A percentile compares a stretch with the other conserved stretches of the same genome.
phyloP scores from a whole-genome alignment of 2,329 filamentous ascomycete genomes.

The Emydomyces testavorans region DNA sequence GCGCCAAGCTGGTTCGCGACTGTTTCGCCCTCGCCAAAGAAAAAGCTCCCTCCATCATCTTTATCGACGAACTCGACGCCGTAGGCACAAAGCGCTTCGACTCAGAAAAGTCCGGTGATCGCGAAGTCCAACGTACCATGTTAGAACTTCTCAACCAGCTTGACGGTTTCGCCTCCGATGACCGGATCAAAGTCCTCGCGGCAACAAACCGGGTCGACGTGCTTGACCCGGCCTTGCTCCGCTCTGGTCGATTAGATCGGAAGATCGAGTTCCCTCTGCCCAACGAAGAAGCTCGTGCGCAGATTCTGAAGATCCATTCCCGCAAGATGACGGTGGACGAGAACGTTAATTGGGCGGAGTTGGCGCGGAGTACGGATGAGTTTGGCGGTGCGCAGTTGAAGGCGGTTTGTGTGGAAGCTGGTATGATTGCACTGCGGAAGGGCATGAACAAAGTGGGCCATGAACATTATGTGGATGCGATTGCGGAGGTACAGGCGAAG shows the following conservation, averaged over 20 bases:
- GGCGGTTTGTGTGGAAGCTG: constrained; percentile 95
- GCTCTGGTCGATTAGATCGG: constrained; percentile 82
- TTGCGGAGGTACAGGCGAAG: constrained; percentile 76
- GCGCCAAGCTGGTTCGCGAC: constrained; percentile 92
- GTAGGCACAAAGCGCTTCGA: constrained; percentile 99
- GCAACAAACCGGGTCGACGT: constrained; percentile 93
- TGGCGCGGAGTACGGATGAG: constrained; percentile 94
- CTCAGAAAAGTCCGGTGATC: constrained; percentile 92
- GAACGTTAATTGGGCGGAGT: constrained; percentile 85
- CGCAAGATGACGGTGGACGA: constrained; percentile 96
- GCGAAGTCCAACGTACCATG: constrained; percentile 98
- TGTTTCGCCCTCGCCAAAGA: constrained; percentile 97
- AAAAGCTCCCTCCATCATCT: constrained; percentile 97
- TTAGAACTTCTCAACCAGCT: constrained; percentile 96
- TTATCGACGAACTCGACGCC: constrained; percentile 96
- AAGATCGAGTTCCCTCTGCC: constrained; percentile 98
- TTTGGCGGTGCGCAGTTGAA: constrained; percentile 97
- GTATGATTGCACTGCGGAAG: constrained; percentile 93
- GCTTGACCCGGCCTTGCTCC: constrained; percentile 77
- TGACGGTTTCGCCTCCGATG: constrained; percentile 92
- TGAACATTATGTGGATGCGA: constrained; percentile 97
- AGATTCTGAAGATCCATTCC: constrained; percentile 95
- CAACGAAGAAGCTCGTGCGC: constrained; percentile 92
- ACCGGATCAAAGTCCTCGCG: constrained; percentile 90
- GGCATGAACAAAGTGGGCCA: constrained; percentile 95